Percentiles rank a stretch among this genome's conserved stretches.
phyloP scores from a whole-genome alignment of 2,329 filamentous ascomycete genomes.

The Fusarium pseudonygamai region DNA sequence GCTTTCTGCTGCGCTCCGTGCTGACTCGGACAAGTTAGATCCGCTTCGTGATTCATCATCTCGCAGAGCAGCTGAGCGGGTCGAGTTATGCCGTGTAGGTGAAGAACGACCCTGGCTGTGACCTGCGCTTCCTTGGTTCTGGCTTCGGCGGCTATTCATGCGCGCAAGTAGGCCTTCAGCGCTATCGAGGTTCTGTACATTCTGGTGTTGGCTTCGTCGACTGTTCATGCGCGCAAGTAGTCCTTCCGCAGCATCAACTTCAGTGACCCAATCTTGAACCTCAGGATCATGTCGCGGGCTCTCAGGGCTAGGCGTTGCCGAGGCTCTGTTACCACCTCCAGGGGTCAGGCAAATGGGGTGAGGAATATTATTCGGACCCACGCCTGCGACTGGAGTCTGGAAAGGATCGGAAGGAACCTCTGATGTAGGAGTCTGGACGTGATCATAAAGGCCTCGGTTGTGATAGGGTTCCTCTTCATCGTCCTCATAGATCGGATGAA shows the following conservation, averaged over 20 bases:
- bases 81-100: constrained; percentile 51
- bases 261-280: constrained; percentile 67
- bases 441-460: constrained; percentile 39
- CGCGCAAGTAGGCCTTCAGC: constrained; percentile 61
- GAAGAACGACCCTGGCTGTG: constrained; percentile 48
- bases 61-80: constrained; percentile 46
- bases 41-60: constrained; percentile 64
- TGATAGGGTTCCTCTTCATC: constrained; percentile 60
- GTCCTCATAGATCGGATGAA: constrained; percentile 68
- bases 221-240: constrained; percentile 58
- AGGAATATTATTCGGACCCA: constrained; percentile 17
- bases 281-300: constrained; percentile 57
- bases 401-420: constrained; percentile 60
- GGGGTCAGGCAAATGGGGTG: constrained; percentile 42
- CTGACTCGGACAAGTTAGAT: constrained; percentile 66
- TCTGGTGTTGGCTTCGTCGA: constrained; percentile 28
- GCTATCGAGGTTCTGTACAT: constrained; percentile 52
- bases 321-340: constrained; percentile 42
- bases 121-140: constrained; percentile 21
- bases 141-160: constrained; percentile 47
- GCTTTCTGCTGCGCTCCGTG: constrained; percentile 56
- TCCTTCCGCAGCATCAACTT: constrained; percentile 64
- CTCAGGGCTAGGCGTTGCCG: constrained; percentile 55
- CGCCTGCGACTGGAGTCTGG: constrained; percentile 52
- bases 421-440: constrained; percentile 48